A percentile compares a stretch with the other conserved stretches of the same genome.
phyloP scores from a whole-genome alignment of 2,329 filamentous ascomycete genomes.

The Verticillium tricorpus region DNA sequence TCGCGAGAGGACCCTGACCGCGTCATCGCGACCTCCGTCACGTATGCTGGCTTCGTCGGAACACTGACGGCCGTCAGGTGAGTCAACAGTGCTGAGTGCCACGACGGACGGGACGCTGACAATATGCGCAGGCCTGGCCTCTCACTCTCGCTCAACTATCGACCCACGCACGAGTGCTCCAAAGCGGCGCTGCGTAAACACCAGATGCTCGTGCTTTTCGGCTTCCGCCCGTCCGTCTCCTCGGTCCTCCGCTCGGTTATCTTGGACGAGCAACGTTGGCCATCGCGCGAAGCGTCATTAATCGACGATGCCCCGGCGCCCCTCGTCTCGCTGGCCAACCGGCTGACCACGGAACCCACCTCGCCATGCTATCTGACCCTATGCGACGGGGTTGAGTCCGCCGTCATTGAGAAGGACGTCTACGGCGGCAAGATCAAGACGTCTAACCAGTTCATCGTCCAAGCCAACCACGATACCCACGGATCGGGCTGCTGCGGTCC shows the following conservation, averaged over 20 bases:
- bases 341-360: slow-evolving; percentile 32
- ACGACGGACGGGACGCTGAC: background rate
- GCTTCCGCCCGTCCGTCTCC: slow-evolving; percentile 46
- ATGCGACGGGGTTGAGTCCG: slow-evolving; percentile 40
- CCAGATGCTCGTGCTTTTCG: slow-evolving; percentile 48
- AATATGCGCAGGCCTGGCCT: slow-evolving; percentile 27
- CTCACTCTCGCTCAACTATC: slow-evolving; percentile 46
- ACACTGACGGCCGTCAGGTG: slow-evolving; percentile 44
- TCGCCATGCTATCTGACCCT: slow-evolving; percentile 55
- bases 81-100: slow-evolving; percentile 9
- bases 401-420: slow-evolving; percentile 54
- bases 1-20: slow-evolving; percentile 20
- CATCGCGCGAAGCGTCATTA: background rate
- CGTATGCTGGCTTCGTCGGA: slow-evolving; percentile 48
- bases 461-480: slow-evolving; percentile 50
- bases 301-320: background rate
- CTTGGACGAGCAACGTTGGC: slow-evolving; percentile 6
- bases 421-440: slow-evolving; percentile 35
- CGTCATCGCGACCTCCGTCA: slow-evolving; percentile 41
- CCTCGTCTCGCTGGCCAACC: background rate
- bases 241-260: slow-evolving; percentile 38
- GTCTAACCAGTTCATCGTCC: slow-evolving; percentile 45
- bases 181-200: slow-evolving; percentile 37
- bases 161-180: slow-evolving; percentile 40
- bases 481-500: slow-evolving; percentile 3